These are phyloP conservation scores for Fusarium sp. DNA, from an alignment of 2,329 filamentous ascomycete species.

Conservation along the genomic window DNA sequence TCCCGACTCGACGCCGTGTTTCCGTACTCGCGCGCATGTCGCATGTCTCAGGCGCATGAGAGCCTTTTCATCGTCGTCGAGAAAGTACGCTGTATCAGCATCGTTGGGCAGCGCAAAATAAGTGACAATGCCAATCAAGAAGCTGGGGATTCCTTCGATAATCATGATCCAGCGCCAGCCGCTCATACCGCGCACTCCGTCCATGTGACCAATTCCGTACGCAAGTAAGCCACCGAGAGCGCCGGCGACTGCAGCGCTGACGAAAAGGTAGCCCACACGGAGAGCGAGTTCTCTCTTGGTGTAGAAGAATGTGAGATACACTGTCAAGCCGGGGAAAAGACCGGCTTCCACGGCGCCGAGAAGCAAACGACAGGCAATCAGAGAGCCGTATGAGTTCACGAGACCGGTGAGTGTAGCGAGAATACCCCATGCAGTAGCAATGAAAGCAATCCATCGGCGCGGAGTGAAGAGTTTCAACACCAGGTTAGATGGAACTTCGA, in stretches of 20 bases:
- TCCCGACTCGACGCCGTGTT: slow-evolving; percentile 59
- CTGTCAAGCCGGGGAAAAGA: slow-evolving; percentile 74
- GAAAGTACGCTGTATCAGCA: slow-evolving; percentile 67
- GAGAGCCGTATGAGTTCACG: slow-evolving; percentile 70
- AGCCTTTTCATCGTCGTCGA: slow-evolving; percentile 70
- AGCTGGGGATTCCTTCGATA: slow-evolving; percentile 60
- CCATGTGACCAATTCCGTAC: slow-evolving; percentile 79
- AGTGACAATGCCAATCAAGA: slow-evolving; percentile 51
- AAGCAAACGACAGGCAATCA: slow-evolving; percentile 76
- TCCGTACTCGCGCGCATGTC: slow-evolving; percentile 57
- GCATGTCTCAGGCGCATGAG: slow-evolving; percentile 63
- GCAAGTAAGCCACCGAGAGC: slow-evolving; percentile 79
- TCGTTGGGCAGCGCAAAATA: slow-evolving; percentile 54
- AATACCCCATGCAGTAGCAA: slow-evolving; percentile 73
- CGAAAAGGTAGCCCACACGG: slow-evolving; percentile 79
- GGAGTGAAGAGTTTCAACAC: slow-evolving; percentile 72
- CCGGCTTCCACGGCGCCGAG: slow-evolving; percentile 77
- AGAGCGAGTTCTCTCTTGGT: slow-evolving; percentile 78
- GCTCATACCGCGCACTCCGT: slow-evolving; percentile 70
- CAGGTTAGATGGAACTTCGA: slow-evolving; percentile 74
- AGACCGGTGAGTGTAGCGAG: slow-evolving; percentile 78
- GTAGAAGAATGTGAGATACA: slow-evolving; percentile 82
- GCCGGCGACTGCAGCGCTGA: slow-evolving; percentile 76
- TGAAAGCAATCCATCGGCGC: slow-evolving; percentile 72
- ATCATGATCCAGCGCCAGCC: slow-evolving; percentile 81